Conservation (phyloP, 176 grass and related monocot species). For the Sorghum bicolor region Sorghum_bicolor_NCBIv3 NC_012877.2:4391001-4391500, state of each 20-base stretch:
- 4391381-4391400: not conserved
- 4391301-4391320: not conserved
- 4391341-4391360: not conserved
- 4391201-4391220: not conserved
- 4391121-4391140: not conserved
- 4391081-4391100: not conserved
- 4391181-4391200: not conserved
- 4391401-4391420: not conserved
- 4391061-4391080: slow-evolving; percentile 23
- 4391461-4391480: too few relatives aligned
- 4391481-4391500: too few relatives aligned
- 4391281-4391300: not conserved
- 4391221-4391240: not conserved
- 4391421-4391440: not conserved
- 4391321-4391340: not conserved
- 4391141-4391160: not conserved
- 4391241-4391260: not conserved
- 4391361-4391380: not conserved
- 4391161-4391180: not conserved
- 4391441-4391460: not conserved
- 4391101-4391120: not conserved
- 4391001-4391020: not conserved
- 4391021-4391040: not conserved
- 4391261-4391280: not conserved
- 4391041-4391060: not conserved